Base-by-base conservation (phyloP, 2,329 filamentous ascomycete genomes). In the Verticillium isaacii region DNA sequence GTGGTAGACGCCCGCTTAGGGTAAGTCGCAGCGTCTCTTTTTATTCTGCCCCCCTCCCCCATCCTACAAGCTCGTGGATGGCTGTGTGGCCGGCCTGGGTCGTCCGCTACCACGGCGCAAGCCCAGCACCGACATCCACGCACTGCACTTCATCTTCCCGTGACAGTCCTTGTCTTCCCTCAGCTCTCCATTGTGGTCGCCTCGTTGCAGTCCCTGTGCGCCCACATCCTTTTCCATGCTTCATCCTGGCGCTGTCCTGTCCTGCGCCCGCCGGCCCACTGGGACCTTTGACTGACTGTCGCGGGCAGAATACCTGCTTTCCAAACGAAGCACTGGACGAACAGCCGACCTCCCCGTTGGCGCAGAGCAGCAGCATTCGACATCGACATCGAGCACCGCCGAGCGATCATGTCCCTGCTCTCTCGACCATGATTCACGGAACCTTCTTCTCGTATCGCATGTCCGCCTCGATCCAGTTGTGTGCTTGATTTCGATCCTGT, bases 351-450 rank as follows among this genome's bases (percentile, higher is more conserved):
- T 39, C 25, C 59, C 41, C 57, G 62, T 61, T 54, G 29, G 60
- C 39, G 39, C 45, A n/a, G 23, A 50, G 9, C 45, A 45, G 17
- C 39, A 45, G 50, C 59, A 54, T 59, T 52, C 58, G 61, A 56
- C 64, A 66, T 62, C 57, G 54, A 19, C 41, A 59, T 32, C 25
- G 58, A 65, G 32, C 60, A 32, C 57, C 67, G 64, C 66, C 63
- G 57, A 65, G 68, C 68, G 65, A 74, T 69, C 69, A 77, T 75
- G 73, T 73, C 68, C 72, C 68, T 72, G 68, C 71, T 70, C 72
- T 74, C 70, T 78, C 78, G 74, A 85, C 82, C 74, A 85, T 85
- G 83, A 84, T 78, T 79, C 80, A 76, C 79, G 75, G 77, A 75
- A 78, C 76, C 75, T 74, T 73, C 69, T 75, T 76, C 73, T 79